Conservation (phyloP, 2,329 filamentous ascomycete genomes). For the Dothistroma septosporum region DNA sequence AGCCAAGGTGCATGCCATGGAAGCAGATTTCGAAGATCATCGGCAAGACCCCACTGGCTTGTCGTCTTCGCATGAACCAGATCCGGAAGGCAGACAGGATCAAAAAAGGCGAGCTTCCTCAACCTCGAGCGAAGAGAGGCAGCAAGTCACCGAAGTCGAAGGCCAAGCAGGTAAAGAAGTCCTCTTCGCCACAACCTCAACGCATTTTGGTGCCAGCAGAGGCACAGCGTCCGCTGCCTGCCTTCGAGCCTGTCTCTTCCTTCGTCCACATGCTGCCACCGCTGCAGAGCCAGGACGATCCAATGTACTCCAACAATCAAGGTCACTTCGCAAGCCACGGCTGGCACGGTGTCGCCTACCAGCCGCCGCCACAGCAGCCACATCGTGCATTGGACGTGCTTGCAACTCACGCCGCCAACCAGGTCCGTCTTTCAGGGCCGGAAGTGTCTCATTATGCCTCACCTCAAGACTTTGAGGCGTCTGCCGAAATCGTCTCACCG, state of each 20-base stretch:
- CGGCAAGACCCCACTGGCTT: slow-evolving; percentile 1
- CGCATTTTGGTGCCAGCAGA: background rate
- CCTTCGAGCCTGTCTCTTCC: background rate
- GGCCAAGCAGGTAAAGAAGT: background rate
- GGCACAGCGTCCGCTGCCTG: background rate
- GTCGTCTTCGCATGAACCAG: background rate
- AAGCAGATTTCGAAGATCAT: background rate
- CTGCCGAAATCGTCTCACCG: background rate
- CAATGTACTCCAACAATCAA: background rate
- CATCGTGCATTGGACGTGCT: background rate
- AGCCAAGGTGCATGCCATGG: background rate
- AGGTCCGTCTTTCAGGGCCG: background rate
- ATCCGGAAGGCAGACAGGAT: background rate
- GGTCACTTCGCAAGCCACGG: background rate
- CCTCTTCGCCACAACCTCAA: background rate
- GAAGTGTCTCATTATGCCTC: too few species aligned
- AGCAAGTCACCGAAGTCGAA: background rate
- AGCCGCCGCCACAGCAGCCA: background rate
- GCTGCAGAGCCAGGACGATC: background rate
- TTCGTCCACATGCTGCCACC: background rate
- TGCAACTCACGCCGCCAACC: background rate
- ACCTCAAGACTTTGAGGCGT: too few species aligned
- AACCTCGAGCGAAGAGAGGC: background rate
- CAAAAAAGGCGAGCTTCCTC: background rate
- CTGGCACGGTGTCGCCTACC: background rate